Evolutionary conservation across 2,329 filamentous ascomycete species (phyloP).

Genomic region (Domatiomyces globalis): DNA sequence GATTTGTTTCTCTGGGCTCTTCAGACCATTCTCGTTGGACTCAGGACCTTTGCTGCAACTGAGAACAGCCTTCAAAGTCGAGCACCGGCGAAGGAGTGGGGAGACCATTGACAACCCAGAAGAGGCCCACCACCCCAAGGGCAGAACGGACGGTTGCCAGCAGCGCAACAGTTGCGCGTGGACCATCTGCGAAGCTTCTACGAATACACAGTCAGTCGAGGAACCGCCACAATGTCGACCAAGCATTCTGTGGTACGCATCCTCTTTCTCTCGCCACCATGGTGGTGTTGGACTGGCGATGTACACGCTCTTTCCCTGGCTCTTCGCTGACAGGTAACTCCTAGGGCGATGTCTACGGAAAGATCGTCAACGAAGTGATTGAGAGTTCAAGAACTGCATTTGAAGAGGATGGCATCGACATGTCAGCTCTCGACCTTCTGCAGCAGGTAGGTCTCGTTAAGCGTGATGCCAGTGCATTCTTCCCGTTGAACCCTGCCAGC

Average conservation of each 20-base stretch:
- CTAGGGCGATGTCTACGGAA: conserved; percentile 66
- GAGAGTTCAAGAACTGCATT: conserved; percentile 86
- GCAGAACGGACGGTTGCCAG: too few relatives aligned
- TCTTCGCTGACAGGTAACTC: conserved; percentile 1
- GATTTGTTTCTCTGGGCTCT: neutral
- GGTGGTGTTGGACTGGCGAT: neutral
- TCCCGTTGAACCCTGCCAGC: neutral
- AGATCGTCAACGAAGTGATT: conserved; percentile 87
- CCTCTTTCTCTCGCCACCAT: neutral
- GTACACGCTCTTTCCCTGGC: neutral
- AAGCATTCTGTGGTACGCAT: neutral
- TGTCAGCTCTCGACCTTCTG: conserved; percentile 73
- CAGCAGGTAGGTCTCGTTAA: conserved; percentile 53
- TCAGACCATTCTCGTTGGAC: neutral
- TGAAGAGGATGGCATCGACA: conserved; percentile 87
- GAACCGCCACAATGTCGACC: neutral
- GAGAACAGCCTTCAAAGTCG: neutral
- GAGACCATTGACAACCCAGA: neutral
- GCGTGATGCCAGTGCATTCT: neutral
- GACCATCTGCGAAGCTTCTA: neutral
- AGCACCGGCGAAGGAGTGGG: neutral
- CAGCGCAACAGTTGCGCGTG: neutral
- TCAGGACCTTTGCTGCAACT: neutral
- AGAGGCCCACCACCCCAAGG: neutral
- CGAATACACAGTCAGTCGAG: neutral